These are phyloP conservation scores for Cryptosporidium parvum DNA, from an alignment of 169 alveolate genomes.

Conservation along the genomic window DNA sequence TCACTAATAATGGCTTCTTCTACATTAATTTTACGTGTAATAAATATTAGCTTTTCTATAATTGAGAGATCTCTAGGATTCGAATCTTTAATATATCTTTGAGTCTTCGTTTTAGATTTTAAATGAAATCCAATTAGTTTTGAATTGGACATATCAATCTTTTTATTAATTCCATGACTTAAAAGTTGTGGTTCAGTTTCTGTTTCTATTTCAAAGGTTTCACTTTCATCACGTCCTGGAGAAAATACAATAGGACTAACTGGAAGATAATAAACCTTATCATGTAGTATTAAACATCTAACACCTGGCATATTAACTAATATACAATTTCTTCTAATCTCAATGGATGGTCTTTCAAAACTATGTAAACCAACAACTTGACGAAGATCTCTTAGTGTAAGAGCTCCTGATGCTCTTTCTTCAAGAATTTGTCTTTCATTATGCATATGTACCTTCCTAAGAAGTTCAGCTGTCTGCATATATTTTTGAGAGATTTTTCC, in stretches of 20 bases:
- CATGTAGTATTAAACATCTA: constrained; percentile 74
- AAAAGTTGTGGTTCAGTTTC: background rate
- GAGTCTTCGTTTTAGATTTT: background rate
- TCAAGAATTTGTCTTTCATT: constrained; percentile 55
- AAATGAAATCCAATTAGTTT: background rate
- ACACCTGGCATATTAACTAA: constrained; percentile 75
- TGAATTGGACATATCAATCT: background rate
- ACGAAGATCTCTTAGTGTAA: constrained; percentile 64
- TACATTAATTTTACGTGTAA: background rate
- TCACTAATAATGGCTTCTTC: background rate
- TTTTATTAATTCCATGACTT: background rate
- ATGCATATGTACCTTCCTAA: constrained; percentile 68
- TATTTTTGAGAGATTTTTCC: constrained; percentile 45
- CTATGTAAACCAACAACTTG: constrained; percentile 73
- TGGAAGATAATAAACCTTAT: constrained; percentile 70
- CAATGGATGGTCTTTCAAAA: constrained; percentile 72
- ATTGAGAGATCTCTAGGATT: constrained; percentile 32
- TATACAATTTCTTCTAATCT: constrained; percentile 69
- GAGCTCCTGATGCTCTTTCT: constrained; percentile 71
- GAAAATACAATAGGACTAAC: constrained; percentile 27
- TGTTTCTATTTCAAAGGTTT: background rate
- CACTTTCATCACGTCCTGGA: background rate
- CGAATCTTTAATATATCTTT: background rate
- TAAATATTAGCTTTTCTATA: constrained; percentile 23
- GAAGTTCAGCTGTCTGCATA: constrained; percentile 69